These are phyloP conservation scores for Flaveria bidentis DNA, from an alignment of 129 eudicot species.

Conservation along the genomic window DNA sequence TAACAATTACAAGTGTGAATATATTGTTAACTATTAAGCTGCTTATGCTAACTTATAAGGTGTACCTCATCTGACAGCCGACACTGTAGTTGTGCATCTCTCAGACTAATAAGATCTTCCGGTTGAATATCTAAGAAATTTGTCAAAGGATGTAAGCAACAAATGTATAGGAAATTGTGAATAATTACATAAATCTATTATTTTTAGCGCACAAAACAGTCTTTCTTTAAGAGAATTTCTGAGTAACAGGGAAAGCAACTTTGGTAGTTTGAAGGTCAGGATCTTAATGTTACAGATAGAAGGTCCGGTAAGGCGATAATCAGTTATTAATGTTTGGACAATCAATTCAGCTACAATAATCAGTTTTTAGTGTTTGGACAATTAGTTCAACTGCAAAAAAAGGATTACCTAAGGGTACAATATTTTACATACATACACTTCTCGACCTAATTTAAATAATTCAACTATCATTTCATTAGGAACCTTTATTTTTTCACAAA, in stretches of 20 bases:
- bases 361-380: background rate
- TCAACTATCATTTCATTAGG: background rate
- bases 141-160: slow-evolving; percentile 14
- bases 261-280: background rate
- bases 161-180: background rate
- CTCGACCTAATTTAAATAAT: background rate
- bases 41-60: background rate
- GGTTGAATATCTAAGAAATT: slow-evolving; percentile 61
- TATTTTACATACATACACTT: background rate
- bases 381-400: background rate
- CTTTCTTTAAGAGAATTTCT: slow-evolving; percentile 1
- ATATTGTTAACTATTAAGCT: background rate
- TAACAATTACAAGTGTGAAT: slow-evolving; percentile 18
- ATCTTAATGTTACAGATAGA: background rate
- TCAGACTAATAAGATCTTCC: slow-evolving; percentile 62
- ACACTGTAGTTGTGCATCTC: slow-evolving; percentile 76
- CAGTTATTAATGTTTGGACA: background rate
- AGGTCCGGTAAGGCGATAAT: background rate
- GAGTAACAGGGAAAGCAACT: slow-evolving; percentile 3
- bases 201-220: background rate
- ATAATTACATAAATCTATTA: slow-evolving; percentile 2
- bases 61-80: slow-evolving; percentile 95
- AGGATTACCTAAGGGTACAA: slow-evolving; percentile 3
- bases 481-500: background rate
- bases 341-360: background rate